phyloP scores from a whole-genome alignment of 1,139 yeast species.

The Yarrowia galli region DNA sequence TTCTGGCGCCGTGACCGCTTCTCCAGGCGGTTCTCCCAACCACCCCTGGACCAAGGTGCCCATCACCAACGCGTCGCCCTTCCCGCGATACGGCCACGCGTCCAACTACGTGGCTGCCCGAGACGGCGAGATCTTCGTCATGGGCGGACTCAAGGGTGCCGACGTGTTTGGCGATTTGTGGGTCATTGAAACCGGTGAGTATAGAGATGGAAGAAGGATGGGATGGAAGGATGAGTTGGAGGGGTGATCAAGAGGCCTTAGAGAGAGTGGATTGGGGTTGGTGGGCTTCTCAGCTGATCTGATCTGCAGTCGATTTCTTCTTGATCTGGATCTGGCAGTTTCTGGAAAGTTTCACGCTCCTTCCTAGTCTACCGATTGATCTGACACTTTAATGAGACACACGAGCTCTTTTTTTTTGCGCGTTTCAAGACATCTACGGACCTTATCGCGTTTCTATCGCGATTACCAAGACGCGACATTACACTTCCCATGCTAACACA shows the following conservation, averaged over 20 bases:
- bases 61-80: conserved; percentile 75
- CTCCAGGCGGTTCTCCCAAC: conserved; percentile 14
- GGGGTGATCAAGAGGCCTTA: no score
- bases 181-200: conserved; percentile 56
- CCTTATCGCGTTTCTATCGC: no score
- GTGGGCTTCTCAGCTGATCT: no score
- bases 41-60: conserved; percentile 80
- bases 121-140: conserved; percentile 80
- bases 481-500: no score
- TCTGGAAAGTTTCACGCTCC: no score
- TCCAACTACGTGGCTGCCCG: conserved; percentile 76
- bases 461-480: no score
- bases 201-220: conserved; percentile 43
- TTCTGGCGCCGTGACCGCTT: conserved; percentile 13
- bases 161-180: conserved; percentile 95
- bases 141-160: conserved; percentile 95
- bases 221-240: conserved; percentile 40
- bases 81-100: conserved; percentile 94
- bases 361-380: no score
- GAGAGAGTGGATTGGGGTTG: not conserved
- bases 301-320: no score
- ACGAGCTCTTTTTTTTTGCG: no score
- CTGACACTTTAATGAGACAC: no score
- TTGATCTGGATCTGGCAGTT: no score
- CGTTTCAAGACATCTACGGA: no score